Percentiles rank a stretch among this genome's conserved stretches.
Conservation (phyloP, 306 rosid genomes). For the Glycine soja region DNA sequence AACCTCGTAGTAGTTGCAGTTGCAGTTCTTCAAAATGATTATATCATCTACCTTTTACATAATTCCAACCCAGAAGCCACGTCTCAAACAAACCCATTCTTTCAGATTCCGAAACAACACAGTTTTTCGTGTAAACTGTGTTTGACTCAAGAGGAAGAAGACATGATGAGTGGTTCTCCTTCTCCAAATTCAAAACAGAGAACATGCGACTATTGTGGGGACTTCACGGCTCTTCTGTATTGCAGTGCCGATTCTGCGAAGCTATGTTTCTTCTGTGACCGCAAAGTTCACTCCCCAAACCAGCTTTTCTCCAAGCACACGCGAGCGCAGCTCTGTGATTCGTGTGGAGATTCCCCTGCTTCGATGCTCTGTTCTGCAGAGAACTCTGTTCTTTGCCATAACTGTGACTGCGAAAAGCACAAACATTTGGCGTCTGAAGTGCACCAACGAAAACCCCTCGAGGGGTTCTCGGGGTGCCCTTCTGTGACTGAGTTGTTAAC, state of each 20-base stretch:
- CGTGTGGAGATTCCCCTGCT: conserved; percentile 64
- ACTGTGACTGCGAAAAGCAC: conserved; percentile 77
- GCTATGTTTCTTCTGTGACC: conserved; percentile 77
- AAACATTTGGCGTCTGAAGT: conserved; percentile 33
- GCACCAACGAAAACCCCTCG: conserved; percentile 71
- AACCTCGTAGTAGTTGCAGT: neutral
- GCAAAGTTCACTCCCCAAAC: conserved; percentile 68
- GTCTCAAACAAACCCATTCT: neutral
- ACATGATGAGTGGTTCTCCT: conserved; percentile 48
- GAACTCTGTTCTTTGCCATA: conserved; percentile 67
- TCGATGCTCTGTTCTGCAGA: conserved; percentile 70
- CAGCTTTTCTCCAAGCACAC: conserved; percentile 80
- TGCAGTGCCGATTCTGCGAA: conserved; percentile 86
- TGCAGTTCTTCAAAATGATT: conserved; percentile 1
- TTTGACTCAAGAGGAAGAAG: neutral
- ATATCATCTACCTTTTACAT: neutral
- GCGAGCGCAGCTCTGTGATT: conserved; percentile 72
- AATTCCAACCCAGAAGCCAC: neutral
- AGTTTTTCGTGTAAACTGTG: too few relatives aligned
- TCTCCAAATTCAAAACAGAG: neutral
- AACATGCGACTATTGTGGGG: conserved; percentile 67
- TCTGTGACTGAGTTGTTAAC: conserved; percentile 54
- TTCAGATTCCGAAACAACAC: too few relatives aligned
- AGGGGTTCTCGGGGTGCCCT: conserved; percentile 70
- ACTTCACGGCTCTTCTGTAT: conserved; percentile 62